A percentile compares a stretch with the other conserved stretches of the same genome.
Evolutionary conservation across 1,284 basidiomycete species (phyloP).

Genomic region (Fereydounia khargensis): DNA sequence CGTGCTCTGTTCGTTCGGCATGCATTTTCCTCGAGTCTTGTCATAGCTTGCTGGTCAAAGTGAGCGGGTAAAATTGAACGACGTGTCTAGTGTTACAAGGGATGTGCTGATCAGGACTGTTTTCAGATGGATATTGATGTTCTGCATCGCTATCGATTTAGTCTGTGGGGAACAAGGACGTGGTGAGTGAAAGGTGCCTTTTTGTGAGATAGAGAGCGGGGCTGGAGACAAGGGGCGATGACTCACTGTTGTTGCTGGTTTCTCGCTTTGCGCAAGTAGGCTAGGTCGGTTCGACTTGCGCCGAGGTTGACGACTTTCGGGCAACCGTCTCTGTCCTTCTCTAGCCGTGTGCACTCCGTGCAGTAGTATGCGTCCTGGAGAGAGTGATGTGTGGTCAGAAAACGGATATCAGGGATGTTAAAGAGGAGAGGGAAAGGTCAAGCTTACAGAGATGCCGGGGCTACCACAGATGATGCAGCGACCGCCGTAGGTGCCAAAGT

Average conservation of each 20-base stretch:
- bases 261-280: conserved; percentile 44
- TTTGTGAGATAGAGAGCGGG: no score
- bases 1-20: no score
- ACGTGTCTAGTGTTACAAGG: no score
- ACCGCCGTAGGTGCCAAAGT: conserved; percentile 91
- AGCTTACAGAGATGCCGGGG: conserved; percentile 48
- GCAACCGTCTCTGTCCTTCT: conserved; percentile 97
- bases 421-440: neutral
- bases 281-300: conserved; percentile 57
- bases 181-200: neutral
- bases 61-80: no score
- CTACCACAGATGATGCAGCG: conserved; percentile 85
- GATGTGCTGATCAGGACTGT: no score
- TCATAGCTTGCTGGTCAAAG: no score
- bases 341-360: conserved; percentile 76
- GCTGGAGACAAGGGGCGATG: neutral
- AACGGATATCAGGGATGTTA: neutral
- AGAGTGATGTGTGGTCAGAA: neutral
- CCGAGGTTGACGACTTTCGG: conserved; percentile 97
- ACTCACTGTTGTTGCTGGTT: conserved; percentile 38
- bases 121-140: no score
- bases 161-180: no score
- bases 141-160: no score
- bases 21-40: no score
- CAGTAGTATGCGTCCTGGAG: conserved; percentile 55